Evolutionary conservation across 192 early-diverging fungal species (phyloP).

Genomic region (Backusella australiensis): DNA sequence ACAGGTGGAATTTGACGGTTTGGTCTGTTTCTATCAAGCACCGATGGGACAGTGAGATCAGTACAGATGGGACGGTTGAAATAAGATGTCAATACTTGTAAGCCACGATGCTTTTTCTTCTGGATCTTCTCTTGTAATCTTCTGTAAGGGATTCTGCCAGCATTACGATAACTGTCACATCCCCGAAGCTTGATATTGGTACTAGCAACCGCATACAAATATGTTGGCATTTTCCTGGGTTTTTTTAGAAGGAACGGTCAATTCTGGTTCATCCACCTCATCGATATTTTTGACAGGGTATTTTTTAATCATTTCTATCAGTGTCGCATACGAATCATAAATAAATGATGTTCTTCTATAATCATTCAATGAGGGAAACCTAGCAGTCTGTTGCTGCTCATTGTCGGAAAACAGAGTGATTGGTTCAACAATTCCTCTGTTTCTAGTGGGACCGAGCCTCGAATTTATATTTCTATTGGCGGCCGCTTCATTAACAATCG

Average conservation of each 20-base stretch:
- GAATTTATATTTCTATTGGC: no score
- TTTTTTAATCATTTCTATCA: background rate
- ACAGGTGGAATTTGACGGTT: background rate
- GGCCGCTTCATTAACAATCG: no score
- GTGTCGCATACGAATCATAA: background rate
- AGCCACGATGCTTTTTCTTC: background rate
- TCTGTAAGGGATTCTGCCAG: background rate
- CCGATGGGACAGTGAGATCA: background rate
- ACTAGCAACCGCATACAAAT: background rate
- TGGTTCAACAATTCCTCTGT: no score
- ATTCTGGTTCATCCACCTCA: background rate
- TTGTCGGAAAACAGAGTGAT: no score
- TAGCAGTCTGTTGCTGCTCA: background rate
- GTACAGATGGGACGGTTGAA: background rate
- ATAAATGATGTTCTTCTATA: background rate
- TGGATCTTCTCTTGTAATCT: background rate
- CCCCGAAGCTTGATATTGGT: background rate
- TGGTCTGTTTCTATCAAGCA: background rate
- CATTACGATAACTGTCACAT: background rate
- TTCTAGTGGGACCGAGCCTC: no score
- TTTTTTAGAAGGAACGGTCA: background rate
- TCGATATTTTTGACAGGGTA: background rate
- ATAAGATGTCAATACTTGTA: background rate
- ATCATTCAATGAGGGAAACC: background rate
- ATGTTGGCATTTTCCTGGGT: background rate